Conservation (phyloP, 1,284 basidiomycete genomes). For the Cutaneotrichosporon cutaneum region DNA sequence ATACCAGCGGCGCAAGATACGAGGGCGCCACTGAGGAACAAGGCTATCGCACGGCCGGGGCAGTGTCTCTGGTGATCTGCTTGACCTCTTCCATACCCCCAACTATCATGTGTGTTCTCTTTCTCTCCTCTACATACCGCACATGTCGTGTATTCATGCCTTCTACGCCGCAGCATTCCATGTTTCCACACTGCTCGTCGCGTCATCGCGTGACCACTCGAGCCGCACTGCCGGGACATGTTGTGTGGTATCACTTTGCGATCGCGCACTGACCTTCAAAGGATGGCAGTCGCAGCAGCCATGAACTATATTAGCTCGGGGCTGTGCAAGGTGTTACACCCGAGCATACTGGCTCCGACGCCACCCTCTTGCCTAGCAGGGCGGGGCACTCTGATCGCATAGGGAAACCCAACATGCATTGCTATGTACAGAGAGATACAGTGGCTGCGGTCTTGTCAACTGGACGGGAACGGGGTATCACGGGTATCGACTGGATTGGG, state of each 20-base stretch:
- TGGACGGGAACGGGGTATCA: not conserved
- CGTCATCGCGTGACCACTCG: not conserved
- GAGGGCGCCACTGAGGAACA: no score
- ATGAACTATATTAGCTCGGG: no score
- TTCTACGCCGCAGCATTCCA: no score
- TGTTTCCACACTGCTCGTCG: not conserved
- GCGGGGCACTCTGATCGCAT: not conserved
- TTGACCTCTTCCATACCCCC: no score
- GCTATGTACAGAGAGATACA: conserved; percentile 5
- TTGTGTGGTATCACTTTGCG: not conserved
- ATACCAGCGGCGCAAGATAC: no score
- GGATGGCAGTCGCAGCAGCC: no score
- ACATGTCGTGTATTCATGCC: no score
- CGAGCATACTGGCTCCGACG: not conserved
- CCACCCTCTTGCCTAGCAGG: not conserved
- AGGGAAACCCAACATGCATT: conserved; percentile 4
- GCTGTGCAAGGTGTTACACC: not conserved
- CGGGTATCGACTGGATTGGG: not conserved
- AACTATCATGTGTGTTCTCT: no score
- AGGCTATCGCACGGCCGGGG: no score
- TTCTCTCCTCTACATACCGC: no score
- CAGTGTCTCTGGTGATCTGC: no score
- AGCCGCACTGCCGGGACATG: not conserved
- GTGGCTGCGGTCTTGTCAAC: not conserved
- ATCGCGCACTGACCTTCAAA: not conserved